phyloP scores from a whole-genome alignment of 1,139 yeast genomes.

The Pichia norvegensis region DNA sequence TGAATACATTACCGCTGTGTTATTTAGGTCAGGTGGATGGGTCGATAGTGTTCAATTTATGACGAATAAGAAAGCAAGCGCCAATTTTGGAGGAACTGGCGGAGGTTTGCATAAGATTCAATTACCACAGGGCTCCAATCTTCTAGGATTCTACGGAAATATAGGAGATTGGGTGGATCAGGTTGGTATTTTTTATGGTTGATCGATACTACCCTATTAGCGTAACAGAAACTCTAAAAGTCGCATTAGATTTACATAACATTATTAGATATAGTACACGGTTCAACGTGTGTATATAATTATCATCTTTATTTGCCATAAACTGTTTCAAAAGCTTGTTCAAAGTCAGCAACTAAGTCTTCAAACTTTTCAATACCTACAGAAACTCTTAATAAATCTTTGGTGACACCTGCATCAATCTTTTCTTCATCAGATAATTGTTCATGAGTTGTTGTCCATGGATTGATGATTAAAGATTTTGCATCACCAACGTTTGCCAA shows the following conservation, averaged over 20 bases:
- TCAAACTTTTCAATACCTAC: conserved; percentile 88
- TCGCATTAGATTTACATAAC: too few relatives aligned
- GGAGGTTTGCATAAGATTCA: conserved; percentile 56
- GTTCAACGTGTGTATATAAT: neutral
- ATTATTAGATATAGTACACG: neutral
- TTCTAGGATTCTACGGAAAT: conserved; percentile 66
- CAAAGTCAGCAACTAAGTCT: conserved; percentile 80
- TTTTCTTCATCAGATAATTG: conserved; percentile 82
- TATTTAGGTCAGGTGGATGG: conserved; percentile 77
- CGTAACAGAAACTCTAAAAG: neutral
- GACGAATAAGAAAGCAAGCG: conserved; percentile 43
- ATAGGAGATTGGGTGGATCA: conserved; percentile 66
- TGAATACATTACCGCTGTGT: conserved; percentile 54
- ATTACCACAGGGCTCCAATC: conserved; percentile 49
- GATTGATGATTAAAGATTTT: conserved; percentile 90
- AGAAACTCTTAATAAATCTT: conserved; percentile 80
- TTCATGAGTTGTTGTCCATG: conserved; percentile 91
- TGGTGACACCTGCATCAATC: conserved; percentile 72
- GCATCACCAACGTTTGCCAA: conserved; percentile 96
- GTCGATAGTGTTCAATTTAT: conserved; percentile 71
- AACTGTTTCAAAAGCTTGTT: conserved; percentile 55
- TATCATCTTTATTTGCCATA: conserved; percentile 8
- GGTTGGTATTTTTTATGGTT: conserved; percentile 51
- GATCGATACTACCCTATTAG: neutral
- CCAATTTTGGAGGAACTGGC: conserved; percentile 59